Base-by-base conservation (phyloP, 371 early-diverging fungal genomes). In the Mycotypha africana region DNA sequence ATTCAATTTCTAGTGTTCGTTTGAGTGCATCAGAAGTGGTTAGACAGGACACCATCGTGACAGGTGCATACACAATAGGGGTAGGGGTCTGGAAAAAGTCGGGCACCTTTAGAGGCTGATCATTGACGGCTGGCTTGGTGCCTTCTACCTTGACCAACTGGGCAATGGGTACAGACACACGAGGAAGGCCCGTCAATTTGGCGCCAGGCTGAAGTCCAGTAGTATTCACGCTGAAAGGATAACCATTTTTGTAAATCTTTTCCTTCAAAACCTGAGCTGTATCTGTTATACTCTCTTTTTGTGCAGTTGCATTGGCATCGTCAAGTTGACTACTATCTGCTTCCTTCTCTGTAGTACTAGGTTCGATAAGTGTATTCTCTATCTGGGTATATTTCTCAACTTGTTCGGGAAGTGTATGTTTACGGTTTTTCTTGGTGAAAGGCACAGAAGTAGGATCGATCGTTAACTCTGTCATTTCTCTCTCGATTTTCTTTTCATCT, bases 1-100 rank as follows among this genome's bases (percentile, higher is more conserved):
- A 45, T 24, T 82, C 85, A 1, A 93, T 42, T 25, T 81, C 78
- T 31, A 93, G 54, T 0, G 92, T 89, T 30, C 83, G 78, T 61
- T 89, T 91, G 30, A 86, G 33, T 0, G 89, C 86, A 41, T 78
- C 78, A 2, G 58, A 42, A 12, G 74, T 45, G 0, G 87, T 83
- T 35, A 88, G 55, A 39, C 70, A 79, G 22, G 65, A 49, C 3
- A 72, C 77, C 23, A 57, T 60, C 41, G 67, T 68, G 16, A 83
- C 49, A 21, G 63, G 60, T 12, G 76, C 76, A 41, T 62, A 54
- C 2, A 69, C 42, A 17, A 82, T 45, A 8, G 72, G 62, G 0
- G 56, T 52, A 2, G 79, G 78, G 0, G 78, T 67, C n/a, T 56
- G 55, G 0, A 80, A 67, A 42, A 72, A 78, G 4, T 73, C 51